These are phyloP conservation scores for Aspergillus viridinutans DNA, from an alignment of 2,329 filamentous ascomycete genomes.

Conservation along the genomic window DNA sequence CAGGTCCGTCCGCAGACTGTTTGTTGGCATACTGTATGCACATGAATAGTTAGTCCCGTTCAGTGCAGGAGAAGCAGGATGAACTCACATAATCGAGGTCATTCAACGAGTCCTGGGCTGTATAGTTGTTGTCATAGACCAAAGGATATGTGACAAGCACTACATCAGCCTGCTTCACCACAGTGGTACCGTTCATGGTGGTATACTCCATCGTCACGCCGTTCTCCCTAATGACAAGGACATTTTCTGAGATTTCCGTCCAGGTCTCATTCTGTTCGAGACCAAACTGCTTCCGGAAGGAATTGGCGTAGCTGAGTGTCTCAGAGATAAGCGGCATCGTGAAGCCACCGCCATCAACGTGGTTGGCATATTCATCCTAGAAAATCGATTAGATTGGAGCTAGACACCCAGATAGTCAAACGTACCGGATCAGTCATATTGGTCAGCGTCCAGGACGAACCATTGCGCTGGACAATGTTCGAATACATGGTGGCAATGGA, in stretches of 20 bases:
- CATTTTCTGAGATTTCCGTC: conserved; percentile 52
- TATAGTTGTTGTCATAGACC: conserved; percentile 55
- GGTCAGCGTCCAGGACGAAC: conserved; percentile 49
- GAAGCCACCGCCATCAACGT: conserved; percentile 63
- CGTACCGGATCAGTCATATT: conserved; percentile 69
- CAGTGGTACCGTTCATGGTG: conserved; percentile 62
- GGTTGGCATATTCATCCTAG: conserved; percentile 64
- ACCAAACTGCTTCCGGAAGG: conserved; percentile 54
- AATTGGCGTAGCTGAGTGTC: conserved; percentile 54
- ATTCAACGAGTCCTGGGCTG: conserved; percentile 44
- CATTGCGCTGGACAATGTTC: conserved; percentile 58
- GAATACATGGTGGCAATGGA: conserved; percentile 59
- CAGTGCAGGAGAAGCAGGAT: background rate
- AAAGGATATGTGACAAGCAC: conserved; percentile 64
- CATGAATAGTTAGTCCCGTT: conserved; percentile 1
- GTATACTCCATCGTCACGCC: conserved; percentile 62
- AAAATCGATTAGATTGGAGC: background rate
- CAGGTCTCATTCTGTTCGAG: conserved; percentile 55
- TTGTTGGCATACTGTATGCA: conserved; percentile 57
- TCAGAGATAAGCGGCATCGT: conserved; percentile 60
- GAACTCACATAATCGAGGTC: conserved; percentile 59
- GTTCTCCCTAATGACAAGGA: conserved; percentile 54
- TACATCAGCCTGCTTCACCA: conserved; percentile 68
- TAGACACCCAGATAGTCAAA: background rate
- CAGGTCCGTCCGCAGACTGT: conserved; percentile 64